Evolutionary conservation across 805 yeast genomes (phyloP).

Genomic region (Wickerhamiella shivajii): DNA sequence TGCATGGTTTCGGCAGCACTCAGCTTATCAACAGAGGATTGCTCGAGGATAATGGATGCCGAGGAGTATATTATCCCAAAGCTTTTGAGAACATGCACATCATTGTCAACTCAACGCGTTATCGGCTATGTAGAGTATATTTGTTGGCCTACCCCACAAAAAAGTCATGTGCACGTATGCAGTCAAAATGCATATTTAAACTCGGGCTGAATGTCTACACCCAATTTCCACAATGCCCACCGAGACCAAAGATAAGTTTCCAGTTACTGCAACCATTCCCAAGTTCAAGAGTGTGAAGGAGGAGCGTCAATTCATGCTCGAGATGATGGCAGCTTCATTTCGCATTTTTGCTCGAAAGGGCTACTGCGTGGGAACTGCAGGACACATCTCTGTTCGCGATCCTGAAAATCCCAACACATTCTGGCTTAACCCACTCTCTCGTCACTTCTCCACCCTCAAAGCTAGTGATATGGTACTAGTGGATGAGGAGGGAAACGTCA

Average conservation of each 20-base stretch:
- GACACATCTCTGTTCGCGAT: constrained; percentile 75
- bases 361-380: constrained; percentile 65
- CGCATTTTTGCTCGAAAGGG: constrained; percentile 70
- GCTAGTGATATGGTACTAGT: constrained; percentile 50
- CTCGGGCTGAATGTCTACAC: too few relatives aligned
- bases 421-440: constrained; percentile 80
- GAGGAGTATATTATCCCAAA: too few relatives aligned
- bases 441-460: constrained; percentile 48
- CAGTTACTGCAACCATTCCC: constrained; percentile 14
- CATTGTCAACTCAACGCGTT: too few relatives aligned
- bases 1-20: too few relatives aligned
- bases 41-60: too few relatives aligned
- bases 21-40: too few relatives aligned
- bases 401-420: constrained; percentile 65
- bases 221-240: constrained; percentile 3
- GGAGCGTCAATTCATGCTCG: constrained; percentile 18
- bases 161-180: too few relatives aligned
- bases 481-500: constrained; percentile 46
- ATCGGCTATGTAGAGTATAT: too few relatives aligned
- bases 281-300: constrained; percentile 12
- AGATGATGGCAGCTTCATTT: constrained; percentile 79
- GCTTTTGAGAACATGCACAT: too few relatives aligned
- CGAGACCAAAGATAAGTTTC: constrained; percentile 7
- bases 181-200: too few relatives aligned
- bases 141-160: too few relatives aligned